Evolutionary conservation across 169 alveolate genomes (phyloP).

Genomic region (Plasmodium chabaudi): DNA sequence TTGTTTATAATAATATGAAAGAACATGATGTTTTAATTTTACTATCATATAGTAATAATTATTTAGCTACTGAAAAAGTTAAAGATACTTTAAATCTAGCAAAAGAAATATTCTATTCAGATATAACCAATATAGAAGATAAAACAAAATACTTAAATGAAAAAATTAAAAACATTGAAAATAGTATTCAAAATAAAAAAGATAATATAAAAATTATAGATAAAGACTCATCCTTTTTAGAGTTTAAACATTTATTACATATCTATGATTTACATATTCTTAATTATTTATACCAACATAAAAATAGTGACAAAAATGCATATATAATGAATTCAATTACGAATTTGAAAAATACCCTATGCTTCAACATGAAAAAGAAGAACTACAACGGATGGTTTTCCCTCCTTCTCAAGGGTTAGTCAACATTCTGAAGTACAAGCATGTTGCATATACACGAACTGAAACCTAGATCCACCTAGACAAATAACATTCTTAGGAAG

Average conservation of each 20-base stretch:
- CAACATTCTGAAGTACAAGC: not conserved
- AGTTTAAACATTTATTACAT: constrained; percentile 22
- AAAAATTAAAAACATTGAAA: constrained; percentile 31
- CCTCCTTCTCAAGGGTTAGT: constrained; percentile 22
- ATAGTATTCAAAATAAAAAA: constrained; percentile 20
- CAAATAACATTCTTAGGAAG: too few species aligned
- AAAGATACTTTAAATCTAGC: constrained; percentile 55
- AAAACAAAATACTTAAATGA: constrained; percentile 16
- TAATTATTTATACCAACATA: constrained; percentile 35
- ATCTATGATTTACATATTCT: constrained; percentile 36
- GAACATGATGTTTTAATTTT: constrained; percentile 44
- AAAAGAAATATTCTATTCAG: constrained; percentile 47
- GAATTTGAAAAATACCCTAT: constrained; percentile 24
- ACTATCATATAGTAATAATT: constrained; percentile 46
- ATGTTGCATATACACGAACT: too few species aligned
- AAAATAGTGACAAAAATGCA: constrained; percentile 24
- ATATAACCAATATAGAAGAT: constrained; percentile 17
- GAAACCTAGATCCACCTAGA: too few species aligned
- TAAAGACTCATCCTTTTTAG: not conserved
- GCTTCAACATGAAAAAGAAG: constrained; percentile 4
- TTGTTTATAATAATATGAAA: constrained; percentile 23
- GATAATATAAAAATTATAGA: not conserved
- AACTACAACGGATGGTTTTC: constrained; percentile 72
- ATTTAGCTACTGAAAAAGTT: constrained; percentile 68
- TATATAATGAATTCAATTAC: constrained; percentile 50